These are phyloP conservation scores for Nowakowskiella sp. DNA, from an alignment of 192 early-diverging fungal species.

Conservation along the genomic window DNA sequence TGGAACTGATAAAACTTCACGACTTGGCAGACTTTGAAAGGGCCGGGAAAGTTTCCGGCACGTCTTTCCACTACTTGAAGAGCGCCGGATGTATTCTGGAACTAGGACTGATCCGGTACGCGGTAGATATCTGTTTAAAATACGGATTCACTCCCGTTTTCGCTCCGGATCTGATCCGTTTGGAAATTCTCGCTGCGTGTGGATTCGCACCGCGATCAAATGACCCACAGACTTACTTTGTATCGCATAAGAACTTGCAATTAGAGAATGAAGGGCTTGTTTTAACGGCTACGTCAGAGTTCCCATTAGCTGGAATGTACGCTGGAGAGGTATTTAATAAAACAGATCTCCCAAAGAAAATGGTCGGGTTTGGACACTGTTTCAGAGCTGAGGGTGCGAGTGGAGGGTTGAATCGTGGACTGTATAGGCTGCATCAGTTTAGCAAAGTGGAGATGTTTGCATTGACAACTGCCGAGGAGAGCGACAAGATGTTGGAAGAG, in stretches of 20 bases:
- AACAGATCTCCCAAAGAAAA: slow-evolving; percentile 55
- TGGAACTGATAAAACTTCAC: slow-evolving; percentile 53
- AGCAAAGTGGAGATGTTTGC: slow-evolving; percentile 89
- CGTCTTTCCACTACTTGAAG: slow-evolving; percentile 79
- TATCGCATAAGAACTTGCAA: slow-evolving; percentile 39
- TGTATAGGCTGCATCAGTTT: slow-evolving; percentile 93
- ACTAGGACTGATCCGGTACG: slow-evolving; percentile 78
- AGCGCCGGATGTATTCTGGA: slow-evolving; percentile 83
- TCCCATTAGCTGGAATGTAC: slow-evolving; percentile 82
- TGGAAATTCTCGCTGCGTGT: slow-evolving; percentile 72
- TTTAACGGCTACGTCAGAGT: slow-evolving; percentile 83
- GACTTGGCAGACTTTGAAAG: slow-evolving; percentile 76
- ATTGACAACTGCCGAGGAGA: slow-evolving; percentile 48
- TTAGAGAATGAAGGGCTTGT: slow-evolving; percentile 39
- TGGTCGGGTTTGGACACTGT: slow-evolving; percentile 77
- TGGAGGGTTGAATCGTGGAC: slow-evolving; percentile 73
- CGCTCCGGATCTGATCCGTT: slow-evolving; percentile 75
- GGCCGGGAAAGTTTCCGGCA: slow-evolving; percentile 70
- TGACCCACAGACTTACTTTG: slow-evolving; percentile 82
- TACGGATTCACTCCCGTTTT: slow-evolving; percentile 71
- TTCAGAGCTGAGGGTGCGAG: slow-evolving; percentile 87
- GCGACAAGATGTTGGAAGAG: slow-evolving; percentile 61
- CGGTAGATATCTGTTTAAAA: slow-evolving; percentile 61
- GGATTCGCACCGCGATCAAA: slow-evolving; percentile 80
- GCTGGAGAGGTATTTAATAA: slow-evolving; percentile 53